Evolutionary conservation across 139 green algal species (phyloP), one percentile per base, ranked within the genome.

Genomic region (Micractinium conductrix): DNA sequence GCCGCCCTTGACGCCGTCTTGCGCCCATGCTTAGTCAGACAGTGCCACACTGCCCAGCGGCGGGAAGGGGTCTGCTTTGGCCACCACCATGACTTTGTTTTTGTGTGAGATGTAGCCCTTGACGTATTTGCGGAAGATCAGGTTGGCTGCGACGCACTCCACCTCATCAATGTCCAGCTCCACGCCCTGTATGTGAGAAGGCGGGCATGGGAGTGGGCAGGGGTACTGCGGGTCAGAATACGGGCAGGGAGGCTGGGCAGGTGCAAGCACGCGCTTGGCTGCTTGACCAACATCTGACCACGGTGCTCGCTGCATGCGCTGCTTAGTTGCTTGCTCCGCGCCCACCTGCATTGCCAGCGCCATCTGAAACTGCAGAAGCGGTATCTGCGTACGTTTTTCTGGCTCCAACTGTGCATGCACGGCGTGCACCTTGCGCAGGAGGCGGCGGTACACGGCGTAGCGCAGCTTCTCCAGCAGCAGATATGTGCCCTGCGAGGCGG

Each of bases 81-180:
- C 84, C 81, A 98, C 92, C 42, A 98, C 89, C 48, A 97, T 86
- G 9, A 89, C 74, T 16, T 92, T 89, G 44, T 86, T 83, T 53
- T 94, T 92, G 89, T 96, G 94, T 1, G 90, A 93, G 69, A 98
- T 90, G 90, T 98, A 98, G 9, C 94, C 95, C 85, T 95, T 96
- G 60, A 98, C 80, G 42, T 94, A 95, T 45, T 94, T 94, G 14
- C 90, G 84, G 87, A 93, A 93, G 80, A 98, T 98, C 33, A 98
- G 84, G 81, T 97, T 98, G 62, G 96, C 94, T 24, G 94, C 62
- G 22, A 97, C 88, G 88, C 95, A 97, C 78, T 98, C 95, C 70
- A 98, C 81, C 74, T 96, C 94, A 68, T 98, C 95, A 72, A 95
- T 90, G 72, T 93, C 88, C 63, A 95, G 80, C 44, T 89, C 89